Evolutionary conservation across 2,329 filamentous ascomycete species (phyloP).

Genomic region (Colletotrichum abscissum): DNA sequence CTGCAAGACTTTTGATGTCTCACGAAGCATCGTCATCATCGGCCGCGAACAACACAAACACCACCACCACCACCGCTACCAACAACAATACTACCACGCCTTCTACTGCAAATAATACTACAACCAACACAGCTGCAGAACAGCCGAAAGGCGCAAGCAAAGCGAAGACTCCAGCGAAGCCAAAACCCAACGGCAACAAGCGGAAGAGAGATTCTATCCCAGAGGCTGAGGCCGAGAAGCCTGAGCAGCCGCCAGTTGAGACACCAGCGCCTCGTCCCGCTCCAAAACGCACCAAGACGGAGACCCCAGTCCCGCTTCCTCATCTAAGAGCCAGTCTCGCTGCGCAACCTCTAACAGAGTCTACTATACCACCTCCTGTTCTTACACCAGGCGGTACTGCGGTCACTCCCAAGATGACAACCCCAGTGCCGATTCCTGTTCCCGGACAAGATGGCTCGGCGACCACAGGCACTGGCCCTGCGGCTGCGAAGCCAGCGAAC

Average conservation of each 20-base stretch:
- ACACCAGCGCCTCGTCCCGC: conserved; percentile 47
- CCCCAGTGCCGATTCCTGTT: conserved; percentile 45
- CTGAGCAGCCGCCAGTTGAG: conserved; percentile 41
- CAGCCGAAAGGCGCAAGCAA: conserved; percentile 44
- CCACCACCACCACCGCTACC: background rate
- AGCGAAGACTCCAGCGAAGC: conserved; percentile 43
- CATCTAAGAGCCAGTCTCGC: conserved; percentile 47
- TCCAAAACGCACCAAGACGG: conserved; percentile 65
- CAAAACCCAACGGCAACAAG: conserved; percentile 54
- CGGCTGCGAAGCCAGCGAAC: conserved; percentile 18
- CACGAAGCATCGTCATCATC: conserved; percentile 39
- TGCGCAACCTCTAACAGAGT: conserved; percentile 31
- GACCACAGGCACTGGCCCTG: background rate
- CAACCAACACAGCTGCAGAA: conserved; percentile 37
- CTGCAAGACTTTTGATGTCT: conserved; percentile 58
- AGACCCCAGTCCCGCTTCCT: conserved; percentile 65
- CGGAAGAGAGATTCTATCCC: conserved; percentile 56
- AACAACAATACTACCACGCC: background rate
- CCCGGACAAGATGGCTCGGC: conserved; percentile 32
- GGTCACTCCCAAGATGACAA: conserved; percentile 42
- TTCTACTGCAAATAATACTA: background rate
- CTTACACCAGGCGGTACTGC: conserved; percentile 42
- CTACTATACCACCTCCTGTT: conserved; percentile 42
- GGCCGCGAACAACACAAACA: conserved; percentile 36
- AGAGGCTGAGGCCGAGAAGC: conserved; percentile 43